Evolutionary conservation across 768 basidiomycete genomes (phyloP).

Genomic region (Phanerodontia chrysosporium): DNA sequence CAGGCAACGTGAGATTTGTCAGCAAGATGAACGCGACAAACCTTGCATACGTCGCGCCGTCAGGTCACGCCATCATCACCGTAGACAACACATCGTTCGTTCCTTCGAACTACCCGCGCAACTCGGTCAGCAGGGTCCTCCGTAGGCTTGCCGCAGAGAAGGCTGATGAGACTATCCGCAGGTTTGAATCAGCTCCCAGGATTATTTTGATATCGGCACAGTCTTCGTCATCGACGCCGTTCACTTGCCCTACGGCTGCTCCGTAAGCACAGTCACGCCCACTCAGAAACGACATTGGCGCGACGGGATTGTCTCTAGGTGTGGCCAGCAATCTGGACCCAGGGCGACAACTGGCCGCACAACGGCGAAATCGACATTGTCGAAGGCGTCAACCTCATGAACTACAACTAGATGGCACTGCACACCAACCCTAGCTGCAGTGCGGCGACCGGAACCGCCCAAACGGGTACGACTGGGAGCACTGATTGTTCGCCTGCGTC

Average conservation of each 20-base stretch:
- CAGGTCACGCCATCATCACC: slow-evolving; percentile 59
- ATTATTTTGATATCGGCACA: slow-evolving; percentile 37
- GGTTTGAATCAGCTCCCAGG: slow-evolving; percentile 41
- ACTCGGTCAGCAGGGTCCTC: slow-evolving; percentile 42
- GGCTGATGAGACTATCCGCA: slow-evolving; percentile 18
- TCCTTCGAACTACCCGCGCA: slow-evolving; percentile 46
- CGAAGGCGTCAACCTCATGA: slow-evolving; percentile 52
- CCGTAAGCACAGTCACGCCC: slow-evolving; percentile 36
- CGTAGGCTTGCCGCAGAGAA: neutral
- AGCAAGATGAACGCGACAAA: slow-evolving; percentile 40
- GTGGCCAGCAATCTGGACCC: slow-evolving; percentile 26
- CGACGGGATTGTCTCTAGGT: slow-evolving; percentile 14
- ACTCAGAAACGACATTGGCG: no score
- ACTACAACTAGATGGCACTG: slow-evolving; percentile 51
- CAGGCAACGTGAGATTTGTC: slow-evolving; percentile 63
- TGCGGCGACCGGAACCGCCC: slow-evolving; percentile 24
- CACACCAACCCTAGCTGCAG: slow-evolving; percentile 41
- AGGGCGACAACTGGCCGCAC: slow-evolving; percentile 32
- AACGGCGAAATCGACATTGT: slow-evolving; percentile 37
- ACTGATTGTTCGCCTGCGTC: neutral
- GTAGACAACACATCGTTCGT: slow-evolving; percentile 69
- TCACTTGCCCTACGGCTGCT: slow-evolving; percentile 55
- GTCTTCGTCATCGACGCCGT: slow-evolving; percentile 42
- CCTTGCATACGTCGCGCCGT: slow-evolving; percentile 54
- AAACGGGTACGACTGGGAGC: slow-evolving; percentile 25